A percentile compares a stretch with the other conserved stretches of the same genome.
Conservation (phyloP, 371 early-diverging fungal species). For the Saksenaea vasiformis region DNA sequence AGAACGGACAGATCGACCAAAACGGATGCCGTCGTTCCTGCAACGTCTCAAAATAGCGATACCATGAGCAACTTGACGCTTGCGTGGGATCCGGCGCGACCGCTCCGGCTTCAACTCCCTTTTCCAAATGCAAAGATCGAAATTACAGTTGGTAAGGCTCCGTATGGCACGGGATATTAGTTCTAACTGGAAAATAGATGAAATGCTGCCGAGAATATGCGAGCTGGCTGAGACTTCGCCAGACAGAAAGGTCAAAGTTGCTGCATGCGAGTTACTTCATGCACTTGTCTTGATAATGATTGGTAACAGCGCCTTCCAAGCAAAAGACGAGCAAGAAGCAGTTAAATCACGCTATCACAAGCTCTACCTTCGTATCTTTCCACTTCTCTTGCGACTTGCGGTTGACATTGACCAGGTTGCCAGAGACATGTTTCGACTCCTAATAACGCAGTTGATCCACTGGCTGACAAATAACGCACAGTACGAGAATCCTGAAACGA, state of each 20-base stretch:
- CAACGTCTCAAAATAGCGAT: neutral
- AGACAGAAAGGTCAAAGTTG: constrained; percentile 74
- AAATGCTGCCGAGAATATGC: constrained; percentile 74
- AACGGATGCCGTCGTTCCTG: neutral
- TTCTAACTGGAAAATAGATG: constrained; percentile 45
- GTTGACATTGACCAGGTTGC: constrained; percentile 74
- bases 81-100: constrained; percentile 62
- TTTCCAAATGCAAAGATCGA: constrained; percentile 66
- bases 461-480: constrained; percentile 79
- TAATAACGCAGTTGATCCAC: constrained; percentile 72
- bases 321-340: constrained; percentile 37
- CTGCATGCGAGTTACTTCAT: constrained; percentile 80
- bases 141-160: constrained; percentile 60
- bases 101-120: constrained; percentile 62
- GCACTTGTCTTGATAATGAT: constrained; percentile 71
- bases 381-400: constrained; percentile 68
- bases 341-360: constrained; percentile 60
- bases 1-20: neutral
- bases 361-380: constrained; percentile 68
- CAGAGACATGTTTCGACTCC: constrained; percentile 62
- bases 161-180: neutral
- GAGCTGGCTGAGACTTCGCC: constrained; percentile 76
- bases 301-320: constrained; percentile 66
- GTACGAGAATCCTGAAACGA: constrained; percentile 77
- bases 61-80: constrained; percentile 27